Conservation (phyloP, 1,284 basidiomycete genomes). For the Bondarzewia mesenterica region DNA sequence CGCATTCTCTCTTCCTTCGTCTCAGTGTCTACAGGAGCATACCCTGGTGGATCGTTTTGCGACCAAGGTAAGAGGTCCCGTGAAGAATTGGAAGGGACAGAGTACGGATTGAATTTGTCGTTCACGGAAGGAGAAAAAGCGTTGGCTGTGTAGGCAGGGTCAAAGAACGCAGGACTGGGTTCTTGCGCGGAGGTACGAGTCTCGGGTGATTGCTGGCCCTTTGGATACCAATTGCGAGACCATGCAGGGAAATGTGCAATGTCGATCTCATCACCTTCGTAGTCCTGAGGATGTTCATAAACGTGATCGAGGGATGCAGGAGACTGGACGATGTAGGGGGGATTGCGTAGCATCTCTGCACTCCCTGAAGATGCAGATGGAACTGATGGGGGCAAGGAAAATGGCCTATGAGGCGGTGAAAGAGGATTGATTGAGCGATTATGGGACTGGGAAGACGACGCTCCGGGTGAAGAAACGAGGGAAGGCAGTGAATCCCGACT, state of each 20-base stretch:
- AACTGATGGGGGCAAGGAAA: conserved; percentile 37
- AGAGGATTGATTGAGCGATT: conserved; percentile 22
- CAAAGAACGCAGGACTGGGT: conserved; percentile 20
- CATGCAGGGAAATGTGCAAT: conserved; percentile 54
- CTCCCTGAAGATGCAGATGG: conserved; percentile 15
- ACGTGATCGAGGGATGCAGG: conserved; percentile 11
- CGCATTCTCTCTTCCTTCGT: conserved; percentile 59
- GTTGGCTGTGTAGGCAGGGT: conserved; percentile 20
- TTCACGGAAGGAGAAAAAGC: conserved; percentile 14
- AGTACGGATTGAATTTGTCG: conserved; percentile 17
- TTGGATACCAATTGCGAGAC: conserved; percentile 50
- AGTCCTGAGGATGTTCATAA: conserved; percentile 13
- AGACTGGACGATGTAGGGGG: conserved; percentile 14
- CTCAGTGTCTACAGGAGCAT: conserved; percentile 33
- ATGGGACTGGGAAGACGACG: conserved; percentile 30
- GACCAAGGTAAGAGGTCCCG: conserved; percentile 40
- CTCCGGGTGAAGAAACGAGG: conserved; percentile 36
- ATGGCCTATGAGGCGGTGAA: conserved; percentile 28
- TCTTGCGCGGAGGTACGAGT: conserved; percentile 5
- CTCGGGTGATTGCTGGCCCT: conserved; percentile 14
- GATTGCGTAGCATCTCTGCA: conserved; percentile 8
- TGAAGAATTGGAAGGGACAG: conserved; percentile 20
- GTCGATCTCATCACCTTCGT: conserved; percentile 28
- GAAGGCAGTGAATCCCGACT: conserved; percentile 37
- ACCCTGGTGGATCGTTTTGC: conserved; percentile 31